Evolutionary conservation across 2,329 filamentous ascomycete genomes (phyloP), one percentile per base, ranked within the genome.

Genomic region (Tolypocladium tundrense): DNA sequence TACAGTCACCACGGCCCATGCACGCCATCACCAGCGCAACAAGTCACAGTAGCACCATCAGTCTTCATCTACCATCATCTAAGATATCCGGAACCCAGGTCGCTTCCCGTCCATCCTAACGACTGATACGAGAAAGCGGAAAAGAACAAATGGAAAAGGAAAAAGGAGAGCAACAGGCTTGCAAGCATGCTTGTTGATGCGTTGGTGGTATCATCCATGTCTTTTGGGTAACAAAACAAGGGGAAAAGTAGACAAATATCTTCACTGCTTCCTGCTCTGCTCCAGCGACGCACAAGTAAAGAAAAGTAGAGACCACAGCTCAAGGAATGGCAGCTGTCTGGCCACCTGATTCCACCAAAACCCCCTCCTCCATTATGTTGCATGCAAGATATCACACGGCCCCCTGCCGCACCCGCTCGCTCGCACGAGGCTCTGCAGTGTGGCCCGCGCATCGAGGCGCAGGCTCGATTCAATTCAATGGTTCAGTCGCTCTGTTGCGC

Each of bases 131-230:
- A 51, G 5, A 51, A 33, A n/a, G 31, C 19, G 31, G 3, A 14
- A 19, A 4, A 33, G 19, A 14, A 52, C 48, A 52, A 37, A 37
- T 11, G 19, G 19, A 52, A 19, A 37, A 11, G 1, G 48, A 11
- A 31, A n/a, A 51, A 13, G 57, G 61, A 53, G 48, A 60, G 62
- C 53, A 60, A 60, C 58, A 60, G 59, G 65, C 61, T 61, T n/a
- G 61, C 61, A 67, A 63, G 66, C 68, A 67, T 70, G 69, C 68
- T 58, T 60, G 57, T 70, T 58, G 65, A 70, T 71, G 72, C 69
- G 69, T 71, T 68, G 69, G 69, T 74, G 72, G 72, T 74, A 74
- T 74, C 72, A 72, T 74, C 71, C 71, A 70, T 73, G 66, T 70
- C 62, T 67, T 68, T 67, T 65, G 64, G 63, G 61, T 62, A 65